Evolutionary conservation across 352 stramenopile species (phyloP).

Genomic region (Phytophthora litchii): DNA sequence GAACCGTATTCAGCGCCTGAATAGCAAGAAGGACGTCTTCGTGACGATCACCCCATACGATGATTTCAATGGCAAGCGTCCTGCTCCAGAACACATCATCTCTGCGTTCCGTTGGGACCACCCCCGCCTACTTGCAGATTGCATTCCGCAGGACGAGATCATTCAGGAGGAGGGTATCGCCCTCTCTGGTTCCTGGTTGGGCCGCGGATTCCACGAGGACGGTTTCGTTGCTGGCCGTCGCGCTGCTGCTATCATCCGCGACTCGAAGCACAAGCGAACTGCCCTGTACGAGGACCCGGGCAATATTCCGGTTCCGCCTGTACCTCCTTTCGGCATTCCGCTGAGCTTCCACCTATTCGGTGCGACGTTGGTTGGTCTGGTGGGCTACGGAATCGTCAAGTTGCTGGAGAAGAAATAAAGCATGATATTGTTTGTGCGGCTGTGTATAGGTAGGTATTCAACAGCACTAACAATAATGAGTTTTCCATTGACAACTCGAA

Average conservation of each 20-base stretch:
- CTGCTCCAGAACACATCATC: constrained; percentile 55
- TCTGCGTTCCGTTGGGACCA: constrained; percentile 88
- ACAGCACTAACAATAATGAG: constrained; percentile 4
- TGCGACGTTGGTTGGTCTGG: constrained; percentile 53
- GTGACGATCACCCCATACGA: constrained; percentile 84
- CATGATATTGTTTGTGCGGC: constrained; percentile 13
- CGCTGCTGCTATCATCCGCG: constrained; percentile 76
- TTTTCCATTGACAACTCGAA: constrained; percentile 8
- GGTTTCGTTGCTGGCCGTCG: constrained; percentile 85
- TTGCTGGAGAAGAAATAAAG: constrained; percentile 59
- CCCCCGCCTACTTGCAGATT: constrained; percentile 81
- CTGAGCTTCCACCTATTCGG: constrained; percentile 68
- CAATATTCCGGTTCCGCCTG: constrained; percentile 74
- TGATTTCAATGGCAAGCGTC: constrained; percentile 67
- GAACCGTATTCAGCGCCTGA: constrained; percentile 88
- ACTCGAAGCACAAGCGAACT: constrained; percentile 75
- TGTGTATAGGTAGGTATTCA: constrained; percentile 2
- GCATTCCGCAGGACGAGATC: constrained; percentile 86
- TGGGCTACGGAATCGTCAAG: constrained; percentile 72
- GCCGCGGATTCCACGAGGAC: constrained; percentile 87
- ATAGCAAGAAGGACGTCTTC: constrained; percentile 87
- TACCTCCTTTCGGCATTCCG: constrained; percentile 77
- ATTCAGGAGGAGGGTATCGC: constrained; percentile 85
- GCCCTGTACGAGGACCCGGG: constrained; percentile 82
- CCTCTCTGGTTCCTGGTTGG: constrained; percentile 82